These are phyloP conservation scores for Alternaria sp. DNA, from an alignment of 2,329 filamentous ascomycete species.

Conservation along the genomic window DNA sequence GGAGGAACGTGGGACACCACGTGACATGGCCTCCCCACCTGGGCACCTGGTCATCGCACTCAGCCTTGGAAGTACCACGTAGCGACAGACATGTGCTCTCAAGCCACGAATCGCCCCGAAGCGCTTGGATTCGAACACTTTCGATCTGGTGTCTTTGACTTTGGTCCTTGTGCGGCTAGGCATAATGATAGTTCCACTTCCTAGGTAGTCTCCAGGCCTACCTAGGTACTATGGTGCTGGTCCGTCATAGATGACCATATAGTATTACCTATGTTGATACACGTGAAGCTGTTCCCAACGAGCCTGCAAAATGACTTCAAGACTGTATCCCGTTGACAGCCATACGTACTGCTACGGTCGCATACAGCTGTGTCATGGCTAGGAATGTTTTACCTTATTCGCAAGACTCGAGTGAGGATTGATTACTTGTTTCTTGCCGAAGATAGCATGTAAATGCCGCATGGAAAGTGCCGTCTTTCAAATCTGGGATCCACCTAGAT, in stretches of 20 bases:
- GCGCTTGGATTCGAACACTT: background rate
- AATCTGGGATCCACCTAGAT: background rate
- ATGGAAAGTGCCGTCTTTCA: background rate
- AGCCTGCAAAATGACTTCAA: background rate
- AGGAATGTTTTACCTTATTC: background rate
- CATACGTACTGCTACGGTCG: background rate
- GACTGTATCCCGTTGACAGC: background rate
- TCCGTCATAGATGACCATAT: background rate
- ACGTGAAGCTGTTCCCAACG: background rate
- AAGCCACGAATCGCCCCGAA: background rate
- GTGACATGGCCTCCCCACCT: slow-evolving; percentile 9
- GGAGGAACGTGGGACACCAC: slow-evolving; percentile 9
- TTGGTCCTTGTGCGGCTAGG: background rate
- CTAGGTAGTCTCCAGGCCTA: background rate
- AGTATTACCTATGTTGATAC: background rate
- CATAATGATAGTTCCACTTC: background rate
- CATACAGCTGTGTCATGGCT: background rate
- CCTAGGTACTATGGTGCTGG: background rate
- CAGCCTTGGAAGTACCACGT: background rate
- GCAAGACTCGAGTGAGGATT: background rate
- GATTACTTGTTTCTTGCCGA: background rate
- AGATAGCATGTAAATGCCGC: background rate
- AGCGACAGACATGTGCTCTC: background rate
- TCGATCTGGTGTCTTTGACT: background rate
- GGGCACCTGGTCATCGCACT: background rate